Conservation (phyloP, 2,329 filamentous ascomycete genomes). For the Iodosphaeria phyllophila region DNA sequence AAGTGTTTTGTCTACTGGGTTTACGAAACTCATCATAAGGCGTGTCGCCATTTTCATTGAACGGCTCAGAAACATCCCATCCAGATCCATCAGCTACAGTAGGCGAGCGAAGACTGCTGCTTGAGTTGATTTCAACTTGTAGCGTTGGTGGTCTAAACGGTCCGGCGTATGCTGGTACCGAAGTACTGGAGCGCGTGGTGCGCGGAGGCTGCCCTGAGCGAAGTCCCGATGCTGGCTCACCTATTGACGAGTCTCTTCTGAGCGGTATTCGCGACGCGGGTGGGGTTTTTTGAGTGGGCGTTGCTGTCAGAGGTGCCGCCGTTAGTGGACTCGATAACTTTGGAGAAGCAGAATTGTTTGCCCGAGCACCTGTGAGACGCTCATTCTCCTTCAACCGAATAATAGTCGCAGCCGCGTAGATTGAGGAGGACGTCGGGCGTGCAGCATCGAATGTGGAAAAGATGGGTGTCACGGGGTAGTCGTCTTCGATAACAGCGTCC, state of each 20-base stretch:
- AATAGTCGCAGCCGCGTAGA: slow-evolving; percentile 14
- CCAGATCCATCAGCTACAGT: not conserved
- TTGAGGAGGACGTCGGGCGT: slow-evolving; percentile 13
- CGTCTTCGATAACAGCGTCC: slow-evolving; percentile 8
- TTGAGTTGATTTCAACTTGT: slow-evolving; percentile 11
- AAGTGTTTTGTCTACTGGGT: too few species aligned
- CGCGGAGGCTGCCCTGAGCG: slow-evolving; percentile 4
- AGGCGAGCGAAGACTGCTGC: slow-evolving; percentile 9
- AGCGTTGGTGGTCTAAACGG: slow-evolving; percentile 13
- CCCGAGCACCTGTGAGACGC: slow-evolving; percentile 9
- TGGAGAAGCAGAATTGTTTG: too few species aligned
- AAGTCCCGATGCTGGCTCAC: slow-evolving; percentile 6
- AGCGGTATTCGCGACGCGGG: not conserved
- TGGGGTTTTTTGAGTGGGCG: slow-evolving; percentile 3
- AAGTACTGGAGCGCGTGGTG: slow-evolving; percentile 11
- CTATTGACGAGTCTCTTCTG: slow-evolving; percentile 1
- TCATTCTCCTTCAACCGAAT: slow-evolving; percentile 13
- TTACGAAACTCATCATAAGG: slow-evolving; percentile 3
- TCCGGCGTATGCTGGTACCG: slow-evolving; percentile 6
- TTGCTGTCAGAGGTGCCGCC: slow-evolving; percentile 5
- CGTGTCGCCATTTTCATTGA: slow-evolving; percentile 4
- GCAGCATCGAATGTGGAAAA: slow-evolving; percentile 11
- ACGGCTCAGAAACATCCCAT: slow-evolving; percentile 1
- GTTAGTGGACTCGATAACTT: slow-evolving; percentile 11
- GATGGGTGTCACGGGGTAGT: slow-evolving; percentile 10